Conservation (phyloP, 208 protist species). For the Angomonas deanei region DNA sequence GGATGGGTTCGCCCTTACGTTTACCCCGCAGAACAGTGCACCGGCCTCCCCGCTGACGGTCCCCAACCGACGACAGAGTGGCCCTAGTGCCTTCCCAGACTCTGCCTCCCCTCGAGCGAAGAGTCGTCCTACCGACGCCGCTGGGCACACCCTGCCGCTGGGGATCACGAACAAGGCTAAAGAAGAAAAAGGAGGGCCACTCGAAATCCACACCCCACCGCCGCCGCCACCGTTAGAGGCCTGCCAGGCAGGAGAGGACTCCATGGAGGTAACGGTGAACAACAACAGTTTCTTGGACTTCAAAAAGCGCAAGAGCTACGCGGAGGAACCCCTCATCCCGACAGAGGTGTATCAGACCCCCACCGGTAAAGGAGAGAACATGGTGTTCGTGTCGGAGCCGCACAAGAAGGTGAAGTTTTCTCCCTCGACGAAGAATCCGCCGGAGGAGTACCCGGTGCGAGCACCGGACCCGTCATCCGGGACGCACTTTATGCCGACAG, state of each 20-base stretch:
- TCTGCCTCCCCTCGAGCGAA: not conserved
- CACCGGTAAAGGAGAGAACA: not conserved
- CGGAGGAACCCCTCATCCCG: not conserved
- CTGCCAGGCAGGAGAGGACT: not conserved
- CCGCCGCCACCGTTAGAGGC: not conserved
- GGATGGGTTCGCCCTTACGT: not conserved
- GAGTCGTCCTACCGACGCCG: not conserved
- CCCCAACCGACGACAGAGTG: not conserved
- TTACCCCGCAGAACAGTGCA: slow-evolving; percentile 2
- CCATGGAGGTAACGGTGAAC: not conserved
- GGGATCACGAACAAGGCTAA: not conserved
- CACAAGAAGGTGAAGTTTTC: not conserved
- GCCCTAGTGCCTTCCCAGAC: not conserved
- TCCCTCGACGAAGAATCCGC: too few species aligned
- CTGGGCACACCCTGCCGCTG: not conserved
- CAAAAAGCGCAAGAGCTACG: not conserved
- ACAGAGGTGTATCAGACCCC: not conserved
- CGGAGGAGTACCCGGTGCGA: too few species aligned
- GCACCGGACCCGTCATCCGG: not conserved
- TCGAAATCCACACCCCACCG: not conserved
- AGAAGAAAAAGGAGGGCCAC: not conserved
- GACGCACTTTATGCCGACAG: not conserved
- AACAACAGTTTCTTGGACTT: not conserved
- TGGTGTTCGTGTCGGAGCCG: not conserved
- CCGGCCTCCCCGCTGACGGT: not conserved